Base-by-base conservation (phyloP, 306 rosid genomes). In the Heteromeles arbutifolia region DNA sequence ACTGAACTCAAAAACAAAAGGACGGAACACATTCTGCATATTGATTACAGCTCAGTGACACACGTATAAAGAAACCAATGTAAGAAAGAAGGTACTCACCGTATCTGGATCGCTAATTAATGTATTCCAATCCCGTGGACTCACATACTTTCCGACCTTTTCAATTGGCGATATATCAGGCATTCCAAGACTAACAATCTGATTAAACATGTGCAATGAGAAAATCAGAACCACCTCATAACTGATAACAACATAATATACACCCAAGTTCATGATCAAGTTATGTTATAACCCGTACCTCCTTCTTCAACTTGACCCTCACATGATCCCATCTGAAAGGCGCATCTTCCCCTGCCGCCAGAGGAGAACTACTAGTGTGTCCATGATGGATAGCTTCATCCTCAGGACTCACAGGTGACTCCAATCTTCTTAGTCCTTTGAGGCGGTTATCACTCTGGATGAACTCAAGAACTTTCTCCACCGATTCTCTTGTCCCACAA, bases 261-360 rank as follows among this genome's bases (percentile, higher is more conserved):
- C 57, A 3, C 26, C 2, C n/a, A 79, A 41, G 31, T 19, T 45
- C 54, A 48, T 4, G 34, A 39, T 0, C 39, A 65, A 14, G 8
- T 9, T 52, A 5, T 53, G 19, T 29, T 48, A 13, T 24, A 81
- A 76, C 45, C 2, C 11, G 21, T 70, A 95, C 97, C 95, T 95
- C 98, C 79, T 92, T 94, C 88, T 94, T 95, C 89, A 95, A 79
- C 83, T 92, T 95, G 86, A 95, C 95, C 82, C 98, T 87, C 84
- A 95, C 97, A 78, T 95, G 96, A 79, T 95, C 97, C 98, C 97
- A 95, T 67, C 97, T 82, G 68, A 95, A 95, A 65, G 98, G 98
- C 4, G 80, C 87, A 74, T 92, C 97, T 76, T 95, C 97, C 79
- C 96, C 96, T 0, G 97, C 95, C 11, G 98, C 95, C 79, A 92